Evolutionary conservation across 2,329 filamentous ascomycete species (phyloP), one percentile per base, ranked within the genome.

Genomic region (Arthrinium phaeospermum): DNA sequence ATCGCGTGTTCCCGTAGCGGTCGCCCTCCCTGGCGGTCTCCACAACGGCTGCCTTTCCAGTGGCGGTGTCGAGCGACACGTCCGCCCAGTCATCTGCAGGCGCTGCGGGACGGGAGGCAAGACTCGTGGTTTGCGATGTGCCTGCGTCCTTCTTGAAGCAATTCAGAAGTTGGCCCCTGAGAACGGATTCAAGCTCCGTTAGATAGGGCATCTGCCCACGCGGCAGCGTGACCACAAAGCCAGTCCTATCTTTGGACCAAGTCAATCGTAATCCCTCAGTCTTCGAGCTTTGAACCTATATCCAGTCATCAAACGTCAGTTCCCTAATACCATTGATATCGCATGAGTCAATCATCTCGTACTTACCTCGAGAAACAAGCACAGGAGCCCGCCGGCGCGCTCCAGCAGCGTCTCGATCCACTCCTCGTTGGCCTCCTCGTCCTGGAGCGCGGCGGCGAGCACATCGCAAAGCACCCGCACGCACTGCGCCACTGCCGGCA

Each of bases 371-470:
- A 87, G 51, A 37, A 78, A 78, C 0, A 86, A 70, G 2, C 75
- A 80, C 53, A 88, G 64, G 2, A 75, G 74, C 75, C 78, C 68
- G 73, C 75, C 47, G 77, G 77, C 69, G 73, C 79, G 72, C 27
- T 86, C 84, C 1, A 87, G 77, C 4, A 88, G 74, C 5, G 73
- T 79, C 41, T 88, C 83, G 0, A 81, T 80, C 83, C 86, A 86
- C 13, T 80, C 78, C 46, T 83, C 82, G 57, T 85, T 81, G 14
- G 75, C 77, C 0, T 81, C 77, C 41, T 83, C 82, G 12, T 87
- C 84, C 5, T 87, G 78, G n/a, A 88, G 78, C 34, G 22, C 57
- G 61, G 82, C 80, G 0, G 73, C 73, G 16, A 87, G 73, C 30
- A 79, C 80, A 44, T 81, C 80, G 69, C 80, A 80, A 82, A 84